These are phyloP conservation scores for Grigorovia humatica DNA, from an alignment of 805 yeast genomes.

Conservation along the genomic window DNA sequence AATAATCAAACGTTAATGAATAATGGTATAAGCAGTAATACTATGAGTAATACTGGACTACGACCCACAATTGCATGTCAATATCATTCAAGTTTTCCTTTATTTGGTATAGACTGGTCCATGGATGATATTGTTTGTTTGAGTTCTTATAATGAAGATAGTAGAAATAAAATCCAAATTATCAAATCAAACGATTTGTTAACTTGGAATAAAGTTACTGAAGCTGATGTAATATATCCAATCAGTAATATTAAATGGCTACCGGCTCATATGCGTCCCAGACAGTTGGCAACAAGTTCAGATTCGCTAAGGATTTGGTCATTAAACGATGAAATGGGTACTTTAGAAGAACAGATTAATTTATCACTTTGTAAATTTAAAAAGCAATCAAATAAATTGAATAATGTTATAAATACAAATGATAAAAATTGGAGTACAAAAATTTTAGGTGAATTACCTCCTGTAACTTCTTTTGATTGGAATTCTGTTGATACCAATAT, in stretches of 20 bases:
- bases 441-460: constrained; percentile 45
- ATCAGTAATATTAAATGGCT: constrained; percentile 28
- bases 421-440: background rate
- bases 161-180: constrained; percentile 53
- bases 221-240: constrained; percentile 24
- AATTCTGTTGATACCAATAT: constrained; percentile 56
- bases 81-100: constrained; percentile 21
- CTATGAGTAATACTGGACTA: background rate
- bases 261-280: constrained; percentile 20
- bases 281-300: constrained; percentile 29
- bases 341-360: constrained; percentile 32
- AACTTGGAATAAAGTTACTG: constrained; percentile 58
- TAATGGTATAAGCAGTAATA: background rate
- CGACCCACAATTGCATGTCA: constrained; percentile 12
- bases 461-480: constrained; percentile 94
- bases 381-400: constrained; percentile 30
- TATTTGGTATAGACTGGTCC: constrained; percentile 28
- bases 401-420: background rate
- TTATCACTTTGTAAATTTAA: constrained; percentile 34
- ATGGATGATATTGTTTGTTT: constrained; percentile 23
- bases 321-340: constrained; percentile 16
- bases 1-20: background rate
- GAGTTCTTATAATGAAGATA: constrained; percentile 65
- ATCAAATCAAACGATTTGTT: constrained; percentile 40
- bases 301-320: constrained; percentile 28